Percentiles rank a stretch among this genome's conserved stretches.
Evolutionary conservation across 441 rosid genomes (phyloP).

Genomic region (Syzygium syzygioides): DNA sequence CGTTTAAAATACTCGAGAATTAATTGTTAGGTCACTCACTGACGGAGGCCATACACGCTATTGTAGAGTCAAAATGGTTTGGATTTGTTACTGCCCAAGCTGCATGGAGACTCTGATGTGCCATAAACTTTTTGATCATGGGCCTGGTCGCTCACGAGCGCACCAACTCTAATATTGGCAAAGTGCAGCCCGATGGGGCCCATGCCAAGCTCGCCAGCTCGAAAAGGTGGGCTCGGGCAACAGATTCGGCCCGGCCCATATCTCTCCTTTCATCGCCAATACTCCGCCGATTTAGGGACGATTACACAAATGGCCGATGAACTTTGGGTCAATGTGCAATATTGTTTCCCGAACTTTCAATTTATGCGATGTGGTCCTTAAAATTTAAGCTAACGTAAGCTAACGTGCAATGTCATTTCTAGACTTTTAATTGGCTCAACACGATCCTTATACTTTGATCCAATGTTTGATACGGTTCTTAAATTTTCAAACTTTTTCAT

Average conservation of each 20-base stretch:
- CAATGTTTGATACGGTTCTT: too few species aligned
- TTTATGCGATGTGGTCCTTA: too few species aligned
- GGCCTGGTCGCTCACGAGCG: neutral
- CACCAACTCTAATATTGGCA: neutral
- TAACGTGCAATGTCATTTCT: too few species aligned
- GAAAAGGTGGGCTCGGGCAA: neutral
- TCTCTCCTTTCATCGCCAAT: neutral
- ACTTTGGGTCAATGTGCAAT: too few species aligned
- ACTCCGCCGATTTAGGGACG: neutral
- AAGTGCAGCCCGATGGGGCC: neutral
- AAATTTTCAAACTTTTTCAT: too few species aligned
- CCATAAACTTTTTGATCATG: neutral
- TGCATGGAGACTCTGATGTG: neutral
- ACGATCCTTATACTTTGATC: too few species aligned
- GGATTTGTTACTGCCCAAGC: neutral
- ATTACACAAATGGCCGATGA: accelerated
- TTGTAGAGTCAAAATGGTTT: neutral
- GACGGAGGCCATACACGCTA: neutral
- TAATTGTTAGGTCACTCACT: neutral
- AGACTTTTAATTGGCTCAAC: too few species aligned
- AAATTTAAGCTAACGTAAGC: too few species aligned
- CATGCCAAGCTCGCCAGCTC: neutral
- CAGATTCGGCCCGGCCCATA: neutral
- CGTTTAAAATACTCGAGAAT: neutral
- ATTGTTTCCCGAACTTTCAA: too few species aligned